Percentiles rank a stretch among this genome's conserved stretches.
Conservation (phyloP, 192 early-diverging fungal species). For the Diversispora epigaea region DNA sequence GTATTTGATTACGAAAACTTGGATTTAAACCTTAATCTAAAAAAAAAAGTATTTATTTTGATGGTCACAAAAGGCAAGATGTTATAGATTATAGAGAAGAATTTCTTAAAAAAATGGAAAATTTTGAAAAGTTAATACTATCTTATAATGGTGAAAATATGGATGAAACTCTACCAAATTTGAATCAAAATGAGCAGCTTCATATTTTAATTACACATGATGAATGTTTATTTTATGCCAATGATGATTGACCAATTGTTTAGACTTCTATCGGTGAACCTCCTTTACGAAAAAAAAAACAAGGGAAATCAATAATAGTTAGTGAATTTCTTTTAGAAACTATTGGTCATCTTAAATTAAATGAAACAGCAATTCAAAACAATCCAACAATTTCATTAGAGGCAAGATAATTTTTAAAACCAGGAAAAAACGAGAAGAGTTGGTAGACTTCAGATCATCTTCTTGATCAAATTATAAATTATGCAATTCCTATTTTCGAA, state of each 20-base stretch:
- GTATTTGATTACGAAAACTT: too few relatives aligned
- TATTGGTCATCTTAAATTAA: too few relatives aligned
- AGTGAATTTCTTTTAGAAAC: too few relatives aligned
- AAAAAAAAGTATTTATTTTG: background rate
- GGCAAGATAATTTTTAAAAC: background rate
- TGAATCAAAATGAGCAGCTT: too few relatives aligned
- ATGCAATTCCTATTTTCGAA: constrained; percentile 17
- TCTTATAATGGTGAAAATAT: constrained; percentile 4
- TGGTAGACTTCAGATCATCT: constrained; percentile 20
- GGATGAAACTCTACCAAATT: background rate
- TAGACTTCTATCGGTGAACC: background rate
- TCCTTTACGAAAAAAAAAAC: background rate
- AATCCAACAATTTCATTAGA: background rate
- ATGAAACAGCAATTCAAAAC: too few relatives aligned
- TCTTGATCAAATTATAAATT: constrained; percentile 6
- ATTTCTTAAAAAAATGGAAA: constrained; percentile 7
- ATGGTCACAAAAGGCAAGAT: constrained; percentile 14
- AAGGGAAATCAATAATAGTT: background rate
- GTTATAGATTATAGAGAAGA: background rate
- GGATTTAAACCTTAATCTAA: background rate
- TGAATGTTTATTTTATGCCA: background rate
- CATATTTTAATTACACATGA: too few relatives aligned
- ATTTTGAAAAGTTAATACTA: constrained; percentile 3
- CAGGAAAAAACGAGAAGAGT: constrained; percentile 6
- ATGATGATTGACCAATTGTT: background rate